Conservation (phyloP, 345 rosid species). For the Eucalyptus regnans region DNA sequence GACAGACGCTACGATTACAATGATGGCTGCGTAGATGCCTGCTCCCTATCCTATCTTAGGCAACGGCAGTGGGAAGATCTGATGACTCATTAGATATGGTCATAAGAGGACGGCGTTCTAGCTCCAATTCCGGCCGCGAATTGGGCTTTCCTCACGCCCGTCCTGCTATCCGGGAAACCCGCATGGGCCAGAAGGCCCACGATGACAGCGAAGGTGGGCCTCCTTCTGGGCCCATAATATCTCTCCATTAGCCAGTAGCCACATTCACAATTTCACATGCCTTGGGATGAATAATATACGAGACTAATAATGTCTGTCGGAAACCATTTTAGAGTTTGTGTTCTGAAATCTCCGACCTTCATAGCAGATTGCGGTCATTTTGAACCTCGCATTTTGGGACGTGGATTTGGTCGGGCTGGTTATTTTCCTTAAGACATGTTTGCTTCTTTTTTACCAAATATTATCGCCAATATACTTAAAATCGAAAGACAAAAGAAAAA, state of each 20-base stretch:
- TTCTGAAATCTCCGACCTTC: not conserved
- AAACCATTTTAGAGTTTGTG: not conserved
- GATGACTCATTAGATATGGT: not conserved
- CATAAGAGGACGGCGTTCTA: not conserved
- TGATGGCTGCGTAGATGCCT: not conserved
- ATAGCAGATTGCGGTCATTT: not conserved
- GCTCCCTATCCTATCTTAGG: not conserved
- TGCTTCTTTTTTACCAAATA: not conserved
- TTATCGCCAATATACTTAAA: not conserved
- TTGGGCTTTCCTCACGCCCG: not conserved
- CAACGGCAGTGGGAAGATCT: not conserved
- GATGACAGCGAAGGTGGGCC: not conserved
- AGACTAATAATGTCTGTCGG: not conserved
- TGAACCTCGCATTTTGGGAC: not conserved
- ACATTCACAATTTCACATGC: not conserved
- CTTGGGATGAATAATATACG: not conserved
- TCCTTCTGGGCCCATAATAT: not conserved
- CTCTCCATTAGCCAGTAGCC: not conserved
- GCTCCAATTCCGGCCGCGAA: not conserved
- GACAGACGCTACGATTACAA: not conserved
- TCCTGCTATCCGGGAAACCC: not conserved
- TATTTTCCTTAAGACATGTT: not conserved
- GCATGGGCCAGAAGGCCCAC: not conserved
- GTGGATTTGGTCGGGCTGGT: not conserved
- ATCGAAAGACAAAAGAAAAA: not conserved